Evolutionary conservation across 768 basidiomycete genomes (phyloP).

Genomic region (Tephrocybe sp.): DNA sequence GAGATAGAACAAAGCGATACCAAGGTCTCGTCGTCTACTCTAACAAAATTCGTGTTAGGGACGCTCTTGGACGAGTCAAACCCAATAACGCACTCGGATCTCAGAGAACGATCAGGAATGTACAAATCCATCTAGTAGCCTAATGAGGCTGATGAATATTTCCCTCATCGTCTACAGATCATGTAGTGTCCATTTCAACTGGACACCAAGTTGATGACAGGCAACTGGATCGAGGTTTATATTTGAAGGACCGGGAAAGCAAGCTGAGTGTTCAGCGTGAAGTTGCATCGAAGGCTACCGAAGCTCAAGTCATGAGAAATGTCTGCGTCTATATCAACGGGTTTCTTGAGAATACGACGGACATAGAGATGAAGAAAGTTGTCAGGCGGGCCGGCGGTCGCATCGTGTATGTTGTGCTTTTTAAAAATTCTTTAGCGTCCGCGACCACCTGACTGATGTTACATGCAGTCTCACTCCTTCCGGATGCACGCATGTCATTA

Average conservation of each 20-base stretch:
- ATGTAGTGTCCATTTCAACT: constrained; percentile 58
- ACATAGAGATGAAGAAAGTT: constrained; percentile 74
- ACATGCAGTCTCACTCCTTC: constrained; percentile 48
- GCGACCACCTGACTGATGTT: constrained; percentile 10
- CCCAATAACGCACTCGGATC: constrained; percentile 76
- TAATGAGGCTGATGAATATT: background rate
- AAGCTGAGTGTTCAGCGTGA: constrained; percentile 40
- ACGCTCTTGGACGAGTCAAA: constrained; percentile 65
- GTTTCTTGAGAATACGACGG: constrained; percentile 67
- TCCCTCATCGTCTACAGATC: constrained; percentile 34
- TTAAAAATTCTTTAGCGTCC: background rate
- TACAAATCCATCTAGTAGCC: background rate
- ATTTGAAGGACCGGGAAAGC: constrained; percentile 39
- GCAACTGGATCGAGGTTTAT: constrained; percentile 31
- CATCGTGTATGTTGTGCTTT: constrained; percentile 50
- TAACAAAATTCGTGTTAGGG: constrained; percentile 59
- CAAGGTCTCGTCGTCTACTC: constrained; percentile 35
- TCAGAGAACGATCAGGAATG: constrained; percentile 58
- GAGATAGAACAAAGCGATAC: constrained; percentile 13
- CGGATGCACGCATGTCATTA: constrained; percentile 75
- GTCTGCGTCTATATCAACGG: constrained; percentile 70
- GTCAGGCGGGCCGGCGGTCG: constrained; percentile 66
- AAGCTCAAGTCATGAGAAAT: constrained; percentile 35
- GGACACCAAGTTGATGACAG: constrained; percentile 68
- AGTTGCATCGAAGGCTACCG: constrained; percentile 19